These are phyloP conservation scores for Eutypa lata DNA, from an alignment of 2,329 filamentous ascomycete species.

Conservation along the genomic window DNA sequence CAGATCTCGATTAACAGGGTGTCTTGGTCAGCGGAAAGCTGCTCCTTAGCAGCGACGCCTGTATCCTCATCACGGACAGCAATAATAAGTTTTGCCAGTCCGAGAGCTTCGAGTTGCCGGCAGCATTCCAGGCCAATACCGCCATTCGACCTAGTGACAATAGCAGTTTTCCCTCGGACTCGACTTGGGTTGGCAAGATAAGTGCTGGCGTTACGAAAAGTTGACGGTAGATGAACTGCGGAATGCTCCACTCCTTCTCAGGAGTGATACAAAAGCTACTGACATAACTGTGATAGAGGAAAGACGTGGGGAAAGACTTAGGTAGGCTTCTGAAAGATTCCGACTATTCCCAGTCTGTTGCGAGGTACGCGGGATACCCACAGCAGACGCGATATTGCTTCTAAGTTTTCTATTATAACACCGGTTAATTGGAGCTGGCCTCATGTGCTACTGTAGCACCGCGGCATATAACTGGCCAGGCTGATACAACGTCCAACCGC, in stretches of 20 bases:
- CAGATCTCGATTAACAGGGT: slow-evolving; percentile 39
- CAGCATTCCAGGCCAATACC: slow-evolving; percentile 35
- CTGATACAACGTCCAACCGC: no score
- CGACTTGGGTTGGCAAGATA: neutral
- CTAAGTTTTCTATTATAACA: no score
- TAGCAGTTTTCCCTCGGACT: slow-evolving; percentile 28
- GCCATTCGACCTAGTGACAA: slow-evolving; percentile 37
- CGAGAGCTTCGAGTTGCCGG: slow-evolving; percentile 30
- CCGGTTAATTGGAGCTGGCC: no score
- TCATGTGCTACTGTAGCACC: no score
- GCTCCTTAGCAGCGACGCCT: slow-evolving; percentile 13
- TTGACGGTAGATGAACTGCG: neutral
- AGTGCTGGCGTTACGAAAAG: neutral
- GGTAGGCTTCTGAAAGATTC: no score
- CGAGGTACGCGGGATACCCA: no score
- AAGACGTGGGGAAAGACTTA: no score
- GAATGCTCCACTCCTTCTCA: neutral
- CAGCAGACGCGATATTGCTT: no score
- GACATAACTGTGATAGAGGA: no score
- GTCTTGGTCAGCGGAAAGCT: neutral
- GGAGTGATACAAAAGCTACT: no score
- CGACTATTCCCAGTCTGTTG: no score
- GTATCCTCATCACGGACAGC: slow-evolving; percentile 30
- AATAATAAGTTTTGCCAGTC: slow-evolving; percentile 32
- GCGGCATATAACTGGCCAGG: no score